Conservation (phyloP, 164 flowering plant genomes). For the Sextonia rubra region DNA sequence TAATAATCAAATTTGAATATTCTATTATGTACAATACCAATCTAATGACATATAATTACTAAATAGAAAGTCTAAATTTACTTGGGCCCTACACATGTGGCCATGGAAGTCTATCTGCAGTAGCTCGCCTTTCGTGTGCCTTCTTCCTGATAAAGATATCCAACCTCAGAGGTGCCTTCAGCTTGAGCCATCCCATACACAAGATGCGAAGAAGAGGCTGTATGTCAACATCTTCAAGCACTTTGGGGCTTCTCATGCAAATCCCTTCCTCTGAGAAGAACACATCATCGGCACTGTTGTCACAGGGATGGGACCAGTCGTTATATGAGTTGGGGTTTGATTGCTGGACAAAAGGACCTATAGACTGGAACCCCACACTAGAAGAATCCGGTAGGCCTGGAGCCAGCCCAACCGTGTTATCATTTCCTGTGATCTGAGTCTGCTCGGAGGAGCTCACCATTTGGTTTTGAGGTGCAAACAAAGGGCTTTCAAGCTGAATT, state of each 20-base stretch:
- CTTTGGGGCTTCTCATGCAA: conserved; percentile 83
- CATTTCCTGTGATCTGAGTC: conserved; percentile 39
- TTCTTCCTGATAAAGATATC: conserved; percentile 86
- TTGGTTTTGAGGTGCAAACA: conserved; percentile 40
- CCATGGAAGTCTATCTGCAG: too few relatives aligned
- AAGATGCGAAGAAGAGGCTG: conserved; percentile 79
- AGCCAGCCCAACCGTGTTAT: conserved; percentile 31
- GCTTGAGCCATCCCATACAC: conserved; percentile 96
- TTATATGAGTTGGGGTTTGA: conserved; percentile 48
- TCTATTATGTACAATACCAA: too few relatives aligned
- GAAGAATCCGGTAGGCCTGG: conserved; percentile 58
- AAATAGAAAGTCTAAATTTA: too few relatives aligned
- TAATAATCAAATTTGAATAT: too few relatives aligned
- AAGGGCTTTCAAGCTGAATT: conserved; percentile 37
- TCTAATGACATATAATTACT: too few relatives aligned
- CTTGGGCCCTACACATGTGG: too few relatives aligned
- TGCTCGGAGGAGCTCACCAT: conserved; percentile 32
- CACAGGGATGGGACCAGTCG: conserved; percentile 50
- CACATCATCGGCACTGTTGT: conserved; percentile 53
- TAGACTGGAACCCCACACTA: conserved; percentile 35
- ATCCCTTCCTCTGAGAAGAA: conserved; percentile 81
- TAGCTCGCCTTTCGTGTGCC: conserved; percentile 95
- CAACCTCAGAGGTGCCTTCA: conserved; percentile 95
- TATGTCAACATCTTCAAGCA: conserved; percentile 96
- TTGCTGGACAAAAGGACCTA: conserved; percentile 39